Base-by-base conservation (phyloP, 1,284 basidiomycete species). In the Malassezia vespertilionis region DNA sequence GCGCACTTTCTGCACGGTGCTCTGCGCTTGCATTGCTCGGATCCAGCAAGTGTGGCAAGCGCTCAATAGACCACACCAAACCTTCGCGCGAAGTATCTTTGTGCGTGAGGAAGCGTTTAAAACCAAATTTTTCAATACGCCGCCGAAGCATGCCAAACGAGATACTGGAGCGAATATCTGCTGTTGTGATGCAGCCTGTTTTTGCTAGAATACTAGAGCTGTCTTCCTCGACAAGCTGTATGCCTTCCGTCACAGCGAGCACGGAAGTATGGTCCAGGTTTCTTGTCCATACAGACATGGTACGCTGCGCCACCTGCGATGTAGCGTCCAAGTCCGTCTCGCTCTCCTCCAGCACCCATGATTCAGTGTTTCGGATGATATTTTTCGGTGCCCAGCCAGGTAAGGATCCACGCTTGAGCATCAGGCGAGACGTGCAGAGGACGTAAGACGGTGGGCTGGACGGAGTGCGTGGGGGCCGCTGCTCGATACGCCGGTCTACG, bases 351-450 rank as follows among this genome's bases (percentile, higher is more conserved):
- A 70, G 54, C n/a, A 70, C 67, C 59, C 60, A 70, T 40, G 64
- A 63, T 44, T 67, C 61, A 12, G 65, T 52, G 31, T 64, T 66
- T 52, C 61, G 60, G 30, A 84, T 75, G 62, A 84, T 83, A 33
- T 84, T 84, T 61, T 80, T 77, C 2, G 84, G 85, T 14, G 83
- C 85, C 90, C 90, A 96, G 65, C 82, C 79, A 3, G 90, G 90
- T 43, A 93, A 75, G 11, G 85, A 80, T 8, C 89, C 89, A 31
- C 82, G 79, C 75, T 96, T 96, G 61, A 93, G 78, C 60, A 96
- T 86, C 54, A 96, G 81, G 20, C 90, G 81, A 1, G 83, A 85
- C 0, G 89, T 95, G 45, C 82, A 73, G n/a, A 96, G 78, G 10
- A 83, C 80, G 21, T 86, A 85, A 0, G 70, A 71, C 1, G 76